Evolutionary conservation across 495 filamentous ascomycete species (phyloP).

Genomic region (Penicillium mononematosum): DNA sequence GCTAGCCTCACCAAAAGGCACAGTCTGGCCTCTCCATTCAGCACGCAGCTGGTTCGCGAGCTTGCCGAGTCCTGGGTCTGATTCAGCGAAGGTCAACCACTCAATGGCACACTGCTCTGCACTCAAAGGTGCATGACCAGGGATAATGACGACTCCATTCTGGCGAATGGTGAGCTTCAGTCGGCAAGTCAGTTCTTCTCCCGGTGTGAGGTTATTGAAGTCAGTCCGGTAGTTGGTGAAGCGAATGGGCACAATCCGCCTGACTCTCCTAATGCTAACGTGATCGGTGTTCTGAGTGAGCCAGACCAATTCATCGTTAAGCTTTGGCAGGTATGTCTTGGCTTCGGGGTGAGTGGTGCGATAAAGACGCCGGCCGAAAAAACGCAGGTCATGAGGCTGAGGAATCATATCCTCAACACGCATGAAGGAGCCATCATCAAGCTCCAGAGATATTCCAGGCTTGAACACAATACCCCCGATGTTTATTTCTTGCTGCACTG

Average conservation of each 20-base stretch:
- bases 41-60: conserved; percentile 22
- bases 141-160: not conserved
- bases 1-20: conserved; percentile 27
- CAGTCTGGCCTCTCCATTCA: conserved; percentile 32
- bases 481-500: not conserved
- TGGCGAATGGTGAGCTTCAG: conserved; percentile 23
- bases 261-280: conserved; percentile 23
- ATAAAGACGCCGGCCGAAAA: conserved; percentile 9
- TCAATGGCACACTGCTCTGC: conserved; percentile 26
- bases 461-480: conserved; percentile 1
- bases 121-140: not conserved
- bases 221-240: conserved; percentile 35
- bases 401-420: conserved; percentile 11
- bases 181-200: conserved; percentile 29
- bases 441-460: conserved; percentile 17
- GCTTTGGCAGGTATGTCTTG: conserved; percentile 8
- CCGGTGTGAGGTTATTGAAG: conserved; percentile 6
- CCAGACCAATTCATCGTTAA: conserved; percentile 15
- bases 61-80: conserved; percentile 16
- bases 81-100: conserved; percentile 31
- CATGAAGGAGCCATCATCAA: conserved; percentile 17
- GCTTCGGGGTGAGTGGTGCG: conserved; percentile 4
- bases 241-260: conserved; percentile 22
- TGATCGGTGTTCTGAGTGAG: not conserved
- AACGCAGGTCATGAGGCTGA: not conserved